Percentiles rank a stretch among this genome's conserved stretches.
phyloP scores from a whole-genome alignment of 1,139 yeast species.

The Sporopachydermia cereana region DNA sequence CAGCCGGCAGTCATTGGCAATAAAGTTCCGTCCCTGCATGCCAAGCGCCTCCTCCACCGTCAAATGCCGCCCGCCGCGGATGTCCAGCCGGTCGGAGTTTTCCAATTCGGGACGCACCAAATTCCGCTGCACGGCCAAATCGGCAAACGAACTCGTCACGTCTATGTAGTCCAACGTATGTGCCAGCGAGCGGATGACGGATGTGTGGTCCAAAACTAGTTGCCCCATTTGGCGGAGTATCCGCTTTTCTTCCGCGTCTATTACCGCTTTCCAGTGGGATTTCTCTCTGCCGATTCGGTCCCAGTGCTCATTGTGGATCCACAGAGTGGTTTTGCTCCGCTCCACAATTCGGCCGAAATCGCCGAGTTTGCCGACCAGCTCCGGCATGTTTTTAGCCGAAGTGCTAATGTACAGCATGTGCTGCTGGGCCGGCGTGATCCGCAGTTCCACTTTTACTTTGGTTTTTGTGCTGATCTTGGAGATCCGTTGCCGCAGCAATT shows the following conservation, averaged over 20 bases:
- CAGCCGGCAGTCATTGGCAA: slow-evolving; percentile 49
- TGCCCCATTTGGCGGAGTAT: slow-evolving; percentile 33
- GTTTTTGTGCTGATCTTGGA: no score
- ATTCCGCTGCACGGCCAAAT: slow-evolving; percentile 50
- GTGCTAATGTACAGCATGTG: slow-evolving; percentile 11
- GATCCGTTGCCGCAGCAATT: no score
- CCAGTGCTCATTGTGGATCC: slow-evolving; percentile 12
- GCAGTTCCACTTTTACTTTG: slow-evolving; percentile 15
- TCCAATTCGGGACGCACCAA: slow-evolving; percentile 73
- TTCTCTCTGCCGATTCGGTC: slow-evolving; percentile 11
- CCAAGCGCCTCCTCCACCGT: slow-evolving; percentile 72
- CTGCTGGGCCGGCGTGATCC: slow-evolving; percentile 24
- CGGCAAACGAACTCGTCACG: slow-evolving; percentile 61
- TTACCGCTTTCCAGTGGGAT: slow-evolving; percentile 7
- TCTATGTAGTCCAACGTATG: slow-evolving; percentile 56
- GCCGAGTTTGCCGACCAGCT: slow-evolving; percentile 15
- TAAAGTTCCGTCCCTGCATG: slow-evolving; percentile 37
- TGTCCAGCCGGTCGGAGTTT: slow-evolving; percentile 32
- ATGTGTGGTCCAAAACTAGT: slow-evolving; percentile 28
- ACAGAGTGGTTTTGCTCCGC: background rate
- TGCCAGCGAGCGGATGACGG: slow-evolving; percentile 35
- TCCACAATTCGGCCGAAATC: background rate
- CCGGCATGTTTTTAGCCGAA: slow-evolving; percentile 12
- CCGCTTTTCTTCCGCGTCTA: slow-evolving; percentile 26
- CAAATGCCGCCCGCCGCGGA: slow-evolving; percentile 61